Evolutionary conservation across 371 early-diverging fungal genomes (phyloP), one percentile per base, ranked within the genome.

Genomic region (Dichotomocladium elegans): DNA sequence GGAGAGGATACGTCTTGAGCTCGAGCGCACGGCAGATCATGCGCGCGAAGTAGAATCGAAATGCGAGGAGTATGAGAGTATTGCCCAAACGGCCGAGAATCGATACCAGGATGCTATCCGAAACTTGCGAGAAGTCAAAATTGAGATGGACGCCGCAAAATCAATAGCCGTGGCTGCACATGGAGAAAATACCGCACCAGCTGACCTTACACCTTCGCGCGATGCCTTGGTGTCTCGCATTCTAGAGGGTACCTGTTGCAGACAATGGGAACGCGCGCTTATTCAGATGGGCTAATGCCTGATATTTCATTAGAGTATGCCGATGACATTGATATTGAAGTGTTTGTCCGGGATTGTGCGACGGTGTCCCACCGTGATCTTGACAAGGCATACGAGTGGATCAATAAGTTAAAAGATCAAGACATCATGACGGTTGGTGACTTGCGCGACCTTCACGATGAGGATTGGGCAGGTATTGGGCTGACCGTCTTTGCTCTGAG

Each of bases 401-500:
- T 85, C 12, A 57, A 63, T 6, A 84, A 81, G 57, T 72, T 91
- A 8, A 76, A 88, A 56, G 70, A 74, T 30, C 90, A 91, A 66
- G 92, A 91, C 62, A 79, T 91, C 55, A 82, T 89, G 85, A 89
- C 90, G 0, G 88, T 89, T 10, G 92, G 90, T 15, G 90, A 91
- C 57, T 64, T 91, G 22, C 76, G 87, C 12, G 88, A 87, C 46
- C 61, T 91, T 37, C 83, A 84, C 40, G 89, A 89, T 41, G 86
- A 87, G 43, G 92, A 91, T 60, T 91, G 92, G 92, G 73, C 79
- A 26, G 81, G 80, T 1, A 73, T 86, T 45, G 88, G 86, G 7
- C 66, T 95, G 51, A 93, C 94, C 1, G 93, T 95, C 4, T 94
- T 93, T 81, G 91, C 94, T 6, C 66, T 81, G 14, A 81, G 96